phyloP scores from a whole-genome alignment of 169 alveolate species.

The Plasmodium chabaudi region DNA sequence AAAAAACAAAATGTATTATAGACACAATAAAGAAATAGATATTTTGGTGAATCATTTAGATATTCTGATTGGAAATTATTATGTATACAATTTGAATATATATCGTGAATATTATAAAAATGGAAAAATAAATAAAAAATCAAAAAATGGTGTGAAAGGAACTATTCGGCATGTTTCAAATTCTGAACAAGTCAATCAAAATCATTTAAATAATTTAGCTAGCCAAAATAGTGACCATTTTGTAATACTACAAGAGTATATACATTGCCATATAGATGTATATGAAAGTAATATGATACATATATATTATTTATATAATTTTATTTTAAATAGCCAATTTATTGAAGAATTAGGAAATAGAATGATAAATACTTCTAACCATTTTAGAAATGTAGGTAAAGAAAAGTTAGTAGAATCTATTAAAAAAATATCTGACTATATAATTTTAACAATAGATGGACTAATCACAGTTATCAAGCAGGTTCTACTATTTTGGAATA shows the following conservation, averaged over 20 bases:
- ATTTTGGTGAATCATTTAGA: conserved; percentile 59
- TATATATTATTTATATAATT: conserved; percentile 41
- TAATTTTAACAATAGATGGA: conserved; percentile 47
- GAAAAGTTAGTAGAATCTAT: neutral
- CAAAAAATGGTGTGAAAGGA: neutral
- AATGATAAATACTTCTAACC: neutral
- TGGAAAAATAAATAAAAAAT: neutral
- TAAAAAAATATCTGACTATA: conserved; percentile 27
- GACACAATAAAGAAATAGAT: conserved; percentile 51
- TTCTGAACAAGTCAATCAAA: neutral
- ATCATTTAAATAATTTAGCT: neutral
- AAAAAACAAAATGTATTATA: conserved; percentile 11
- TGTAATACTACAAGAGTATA: no score
- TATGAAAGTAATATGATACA: neutral
- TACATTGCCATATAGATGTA: neutral
- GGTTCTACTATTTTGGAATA: neutral
- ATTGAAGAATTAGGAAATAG: conserved; percentile 14
- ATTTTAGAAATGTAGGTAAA: neutral
- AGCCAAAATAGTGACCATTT: neutral
- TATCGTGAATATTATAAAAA: conserved; percentile 23
- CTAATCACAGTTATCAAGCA: conserved; percentile 7
- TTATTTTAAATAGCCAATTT: conserved; percentile 24
- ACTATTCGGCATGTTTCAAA: neutral
- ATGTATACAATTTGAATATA: conserved; percentile 19
- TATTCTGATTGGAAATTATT: conserved; percentile 33